Evolutionary conservation across 352 stramenopile species (phyloP), one percentile per base, ranked within the genome.

Genomic region (Globisporangium ultimum): DNA sequence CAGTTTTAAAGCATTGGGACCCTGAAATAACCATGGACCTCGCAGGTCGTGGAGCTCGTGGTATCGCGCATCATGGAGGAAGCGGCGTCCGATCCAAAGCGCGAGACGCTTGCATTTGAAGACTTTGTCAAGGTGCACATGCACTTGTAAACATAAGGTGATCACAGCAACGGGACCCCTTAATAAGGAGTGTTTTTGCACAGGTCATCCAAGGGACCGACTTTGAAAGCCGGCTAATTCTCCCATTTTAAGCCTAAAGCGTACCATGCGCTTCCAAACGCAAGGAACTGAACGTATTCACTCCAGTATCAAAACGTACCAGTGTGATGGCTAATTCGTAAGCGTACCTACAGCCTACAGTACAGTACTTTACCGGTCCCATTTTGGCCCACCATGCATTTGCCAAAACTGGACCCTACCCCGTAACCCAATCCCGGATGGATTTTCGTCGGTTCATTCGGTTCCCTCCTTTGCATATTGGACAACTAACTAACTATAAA

Each of bases 191-290:
- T 28, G 24, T 2, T 28, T 28, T 28, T 28, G 24, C 5, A 10
- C 50, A 84, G 78, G 67, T 84, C 22, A 66, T 85, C 47, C 78
- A 84, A 58, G 67, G 67, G 24, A 88, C 76, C 0, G 78, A 88
- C 58, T 88, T 82, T 48, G 78, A 88, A 52, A 88, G 74, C 47
- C 72, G 67, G 40, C 60, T 84, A 43, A 68, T 85, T 21, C 64
- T 87, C 51, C 68, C 63, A 34, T 87, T 88, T 60, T 88, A 47
- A 84, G 38, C 34, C 24, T 28, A 28, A 28, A 28, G 24, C 24
- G 24, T 28, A 51, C 18, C 9, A 20, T 13, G 22, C 46, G 46
- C n/a, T n/a, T n/a, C n/a, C n/a, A n/a, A n/a, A n/a, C n/a, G n/a
- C n/a, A n/a, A n/a, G n/a, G n/a, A n/a, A n/a, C n/a, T n/a, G n/a